A percentile compares a stretch with the other conserved stretches of the same genome.
Evolutionary conservation across 2,329 filamentous ascomycete genomes (phyloP).

Genomic region (Phyllosticta paracitricarpa): DNA sequence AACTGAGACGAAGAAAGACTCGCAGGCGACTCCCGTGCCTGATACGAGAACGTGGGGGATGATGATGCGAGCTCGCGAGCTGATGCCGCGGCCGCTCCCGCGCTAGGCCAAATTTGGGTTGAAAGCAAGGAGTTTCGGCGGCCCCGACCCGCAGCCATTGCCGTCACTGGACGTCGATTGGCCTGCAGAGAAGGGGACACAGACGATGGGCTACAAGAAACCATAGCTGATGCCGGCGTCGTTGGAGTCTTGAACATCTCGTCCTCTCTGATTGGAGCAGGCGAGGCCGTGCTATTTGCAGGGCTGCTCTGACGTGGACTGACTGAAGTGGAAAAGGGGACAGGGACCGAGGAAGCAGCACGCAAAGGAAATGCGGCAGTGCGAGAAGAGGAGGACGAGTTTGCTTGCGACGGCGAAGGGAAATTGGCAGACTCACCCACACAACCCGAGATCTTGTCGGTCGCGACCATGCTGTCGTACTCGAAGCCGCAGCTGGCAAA

Average conservation of each 20-base stretch:
- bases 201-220: slow-evolving; percentile 13
- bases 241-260: slow-evolving; percentile 24
- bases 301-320: slow-evolving; percentile 3
- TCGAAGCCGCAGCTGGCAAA: slow-evolving; percentile 48
- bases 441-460: slow-evolving; percentile 34
- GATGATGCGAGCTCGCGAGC: slow-evolving; percentile 5
- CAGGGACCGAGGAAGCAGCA: not conserved
- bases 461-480: slow-evolving; percentile 38
- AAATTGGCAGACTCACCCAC: slow-evolving; percentile 38
- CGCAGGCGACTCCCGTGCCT: slow-evolving; percentile 11
- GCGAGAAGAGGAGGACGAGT: slow-evolving; percentile 12
- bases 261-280: slow-evolving; percentile 3
- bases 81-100: slow-evolving; percentile 8
- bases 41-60: not conserved
- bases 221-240: slow-evolving; percentile 33
- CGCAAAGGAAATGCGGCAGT: slow-evolving; percentile 9
- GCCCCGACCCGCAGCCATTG: slow-evolving; percentile 1
- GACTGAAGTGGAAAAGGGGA: not conserved
- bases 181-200: slow-evolving; percentile 13
- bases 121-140: slow-evolving; percentile 21
- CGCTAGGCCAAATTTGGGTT: slow-evolving; percentile 16
- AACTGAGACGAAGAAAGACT: slow-evolving; percentile 13
- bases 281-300: not conserved
- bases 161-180: slow-evolving; percentile 6
- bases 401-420: slow-evolving; percentile 25